Evolutionary conservation across 2,329 filamentous ascomycete genomes (phyloP).

Genomic region (Calonectria naviculata): DNA sequence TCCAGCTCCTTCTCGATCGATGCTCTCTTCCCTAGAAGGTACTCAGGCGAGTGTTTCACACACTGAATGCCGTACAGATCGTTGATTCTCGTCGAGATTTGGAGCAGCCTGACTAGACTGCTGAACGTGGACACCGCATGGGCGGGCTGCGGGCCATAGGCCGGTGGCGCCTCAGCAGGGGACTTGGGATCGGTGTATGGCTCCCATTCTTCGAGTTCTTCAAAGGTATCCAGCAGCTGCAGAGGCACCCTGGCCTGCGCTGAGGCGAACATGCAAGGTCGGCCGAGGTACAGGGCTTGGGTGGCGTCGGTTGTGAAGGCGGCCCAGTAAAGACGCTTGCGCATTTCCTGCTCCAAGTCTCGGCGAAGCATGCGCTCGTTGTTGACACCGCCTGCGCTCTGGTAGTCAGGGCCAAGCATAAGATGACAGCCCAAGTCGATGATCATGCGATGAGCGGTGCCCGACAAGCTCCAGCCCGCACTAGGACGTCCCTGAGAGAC

Average conservation of each 20-base stretch:
- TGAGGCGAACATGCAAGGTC: constrained; percentile 46
- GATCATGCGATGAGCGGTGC: constrained; percentile 52
- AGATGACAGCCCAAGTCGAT: constrained; percentile 51
- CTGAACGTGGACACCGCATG: constrained; percentile 43
- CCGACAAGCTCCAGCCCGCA: constrained; percentile 49
- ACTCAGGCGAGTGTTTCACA: constrained; percentile 40
- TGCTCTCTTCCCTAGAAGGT: constrained; percentile 39
- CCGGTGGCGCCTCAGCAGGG: constrained; percentile 36
- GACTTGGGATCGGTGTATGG: constrained; percentile 45
- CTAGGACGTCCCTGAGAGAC: constrained; percentile 47
- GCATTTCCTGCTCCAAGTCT: constrained; percentile 47
- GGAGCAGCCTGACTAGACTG: constrained; percentile 41
- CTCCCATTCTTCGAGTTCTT: constrained; percentile 48
- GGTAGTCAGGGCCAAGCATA: constrained; percentile 42
- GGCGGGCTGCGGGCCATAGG: constrained; percentile 42
- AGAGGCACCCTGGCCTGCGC: constrained; percentile 46
- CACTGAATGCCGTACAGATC: constrained; percentile 42
- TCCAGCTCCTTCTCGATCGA: constrained; percentile 40
- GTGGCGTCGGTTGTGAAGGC: constrained; percentile 48
- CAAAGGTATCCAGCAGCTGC: constrained; percentile 45
- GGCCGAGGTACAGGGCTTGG: constrained; percentile 46
- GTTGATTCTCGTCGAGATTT: constrained; percentile 43
- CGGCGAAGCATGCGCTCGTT: constrained; percentile 41
- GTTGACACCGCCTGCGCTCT: constrained; percentile 37
- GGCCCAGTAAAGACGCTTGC: constrained; percentile 48